Evolutionary conservation across 352 stramenopile species (phyloP).

Genomic region (Globisporangium mamillatum): DNA sequence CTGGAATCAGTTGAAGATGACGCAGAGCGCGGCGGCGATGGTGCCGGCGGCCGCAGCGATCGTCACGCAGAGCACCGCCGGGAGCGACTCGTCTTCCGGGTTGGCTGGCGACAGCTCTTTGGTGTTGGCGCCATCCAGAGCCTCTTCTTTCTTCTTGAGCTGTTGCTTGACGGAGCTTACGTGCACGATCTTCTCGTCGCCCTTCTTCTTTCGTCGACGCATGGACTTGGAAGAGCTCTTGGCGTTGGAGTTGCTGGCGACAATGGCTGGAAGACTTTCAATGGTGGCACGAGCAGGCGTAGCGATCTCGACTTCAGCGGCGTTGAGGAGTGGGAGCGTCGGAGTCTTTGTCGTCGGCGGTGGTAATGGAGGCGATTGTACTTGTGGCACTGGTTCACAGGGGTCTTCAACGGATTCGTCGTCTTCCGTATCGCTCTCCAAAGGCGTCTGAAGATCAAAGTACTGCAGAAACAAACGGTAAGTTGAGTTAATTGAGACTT

Average conservation of each 20-base stretch:
- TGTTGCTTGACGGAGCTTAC: slow-evolving; percentile 12
- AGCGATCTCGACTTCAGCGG: slow-evolving; percentile 12
- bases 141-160: slow-evolving; percentile 12
- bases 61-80: slow-evolving; percentile 41
- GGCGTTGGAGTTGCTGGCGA: slow-evolving; percentile 3
- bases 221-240: slow-evolving; percentile 17
- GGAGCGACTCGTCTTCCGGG: slow-evolving; percentile 32
- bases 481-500: neutral
- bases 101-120: slow-evolving; percentile 5
- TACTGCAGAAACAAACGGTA: slow-evolving; percentile 17
- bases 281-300: neutral
- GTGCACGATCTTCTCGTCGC: slow-evolving; percentile 22
- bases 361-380: neutral
- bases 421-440: slow-evolving; percentile 60
- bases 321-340: slow-evolving; percentile 16
- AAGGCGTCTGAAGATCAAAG: slow-evolving; percentile 26
- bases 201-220: slow-evolving; percentile 40
- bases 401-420: slow-evolving; percentile 42
- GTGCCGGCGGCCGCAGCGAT: slow-evolving; percentile 58
- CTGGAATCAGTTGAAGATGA: slow-evolving; percentile 47
- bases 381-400: neutral
- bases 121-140: neutral
- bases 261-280: neutral
- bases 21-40: slow-evolving; percentile 54
- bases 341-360: neutral